These are phyloP conservation scores for Peronosclerospora sorghi DNA, from an alignment of 352 stramenopile species.

Conservation along the genomic window DNA sequence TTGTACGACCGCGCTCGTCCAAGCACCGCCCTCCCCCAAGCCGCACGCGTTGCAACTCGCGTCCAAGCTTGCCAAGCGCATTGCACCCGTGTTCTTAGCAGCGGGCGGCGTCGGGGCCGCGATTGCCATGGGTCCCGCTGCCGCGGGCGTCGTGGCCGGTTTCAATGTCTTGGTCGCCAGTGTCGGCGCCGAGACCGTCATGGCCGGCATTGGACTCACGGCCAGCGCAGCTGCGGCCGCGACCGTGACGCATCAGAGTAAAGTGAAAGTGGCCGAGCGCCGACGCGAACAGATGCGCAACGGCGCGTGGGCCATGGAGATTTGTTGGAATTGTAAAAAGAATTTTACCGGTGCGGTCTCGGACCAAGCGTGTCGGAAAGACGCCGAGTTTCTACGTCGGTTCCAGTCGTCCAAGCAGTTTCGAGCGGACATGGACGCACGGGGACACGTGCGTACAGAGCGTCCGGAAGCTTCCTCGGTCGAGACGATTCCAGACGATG, in stretches of 20 bases:
- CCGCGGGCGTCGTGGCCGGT: constrained; percentile 38
- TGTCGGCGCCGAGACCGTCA: constrained; percentile 41
- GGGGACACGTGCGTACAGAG: too few species aligned
- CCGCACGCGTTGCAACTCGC: constrained; percentile 12
- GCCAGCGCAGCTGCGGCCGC: constrained; percentile 41
- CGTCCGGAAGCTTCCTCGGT: too few species aligned
- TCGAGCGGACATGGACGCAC: neutral
- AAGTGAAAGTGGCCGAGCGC: constrained; percentile 27
- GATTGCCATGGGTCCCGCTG: constrained; percentile 36
- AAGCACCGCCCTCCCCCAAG: constrained; percentile 1
- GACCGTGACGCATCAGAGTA: constrained; percentile 39
- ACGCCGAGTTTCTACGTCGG: constrained; percentile 39
- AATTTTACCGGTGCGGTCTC: constrained; percentile 26
- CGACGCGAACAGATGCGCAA: constrained; percentile 31
- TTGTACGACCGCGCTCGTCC: neutral
- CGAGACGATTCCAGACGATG: constrained; percentile 17
- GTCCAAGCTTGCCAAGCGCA: constrained; percentile 24
- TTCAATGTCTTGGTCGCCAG: constrained; percentile 45
- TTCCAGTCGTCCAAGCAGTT: constrained; percentile 26
- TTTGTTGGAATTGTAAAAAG: constrained; percentile 59
- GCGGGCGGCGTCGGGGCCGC: constrained; percentile 46
- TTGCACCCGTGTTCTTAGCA: constrained; percentile 42
- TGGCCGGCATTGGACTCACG: constrained; percentile 47
- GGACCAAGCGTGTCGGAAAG: constrained; percentile 43
- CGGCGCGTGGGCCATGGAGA: constrained; percentile 54